phyloP scores from a whole-genome alignment of 345 rosid species.

The Eucalyptus sideroxylon region DNA sequence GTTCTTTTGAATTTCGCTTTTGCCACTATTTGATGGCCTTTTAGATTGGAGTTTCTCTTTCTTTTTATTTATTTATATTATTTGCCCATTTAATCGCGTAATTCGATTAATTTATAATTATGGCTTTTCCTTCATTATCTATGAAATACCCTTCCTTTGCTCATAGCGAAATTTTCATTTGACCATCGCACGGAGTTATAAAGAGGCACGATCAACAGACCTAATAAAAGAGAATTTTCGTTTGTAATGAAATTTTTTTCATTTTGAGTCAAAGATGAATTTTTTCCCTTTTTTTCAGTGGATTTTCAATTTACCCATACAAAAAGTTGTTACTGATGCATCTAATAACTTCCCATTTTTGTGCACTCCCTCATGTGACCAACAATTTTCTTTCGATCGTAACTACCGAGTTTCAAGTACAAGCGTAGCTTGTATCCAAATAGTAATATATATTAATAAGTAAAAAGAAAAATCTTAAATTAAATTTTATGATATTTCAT shows the following conservation, averaged over 20 bases:
- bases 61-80: neutral
- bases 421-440: neutral
- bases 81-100: neutral
- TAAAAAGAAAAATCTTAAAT: neutral
- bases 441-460: too few relatives aligned
- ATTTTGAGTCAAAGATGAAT: neutral
- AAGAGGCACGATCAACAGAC: neutral
- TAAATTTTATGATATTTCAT: neutral
- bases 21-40: neutral
- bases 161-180: neutral
- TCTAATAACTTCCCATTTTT: neutral
- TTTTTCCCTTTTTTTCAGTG: neutral
- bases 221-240: neutral
- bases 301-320: neutral
- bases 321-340: rapidly evolving
- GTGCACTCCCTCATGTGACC: rapidly evolving
- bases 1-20: neutral
- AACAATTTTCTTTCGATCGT: rapidly evolving
- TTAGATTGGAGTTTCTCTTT: neutral
- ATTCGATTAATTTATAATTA: neutral
- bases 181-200: neutral
- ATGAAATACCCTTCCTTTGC: neutral
- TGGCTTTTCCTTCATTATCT: neutral
- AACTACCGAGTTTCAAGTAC: neutral
- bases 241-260: rapidly evolving